Percentiles rank a stretch among this genome's conserved stretches.
These are phyloP conservation scores for Phaeoacremonium minimum DNA, from an alignment of 2,329 filamentous ascomycete species.

Conservation along the genomic window DNA sequence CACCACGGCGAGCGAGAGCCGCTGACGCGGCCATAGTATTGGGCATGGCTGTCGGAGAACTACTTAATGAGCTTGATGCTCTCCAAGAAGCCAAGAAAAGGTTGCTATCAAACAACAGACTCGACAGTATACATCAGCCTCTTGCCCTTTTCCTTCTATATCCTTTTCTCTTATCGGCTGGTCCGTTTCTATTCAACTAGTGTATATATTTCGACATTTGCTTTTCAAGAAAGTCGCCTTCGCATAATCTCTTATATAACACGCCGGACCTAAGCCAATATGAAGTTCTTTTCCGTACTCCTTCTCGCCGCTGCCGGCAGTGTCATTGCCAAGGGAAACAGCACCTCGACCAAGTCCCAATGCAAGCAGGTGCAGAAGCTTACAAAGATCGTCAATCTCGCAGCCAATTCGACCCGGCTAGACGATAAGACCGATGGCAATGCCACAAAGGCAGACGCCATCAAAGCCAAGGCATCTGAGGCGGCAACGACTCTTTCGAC, in stretches of 20 bases:
- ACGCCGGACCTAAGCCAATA: conserved; percentile 10
- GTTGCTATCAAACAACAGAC: not conserved
- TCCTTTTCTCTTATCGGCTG: not conserved
- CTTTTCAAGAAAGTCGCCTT: not conserved
- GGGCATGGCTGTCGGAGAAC: not conserved
- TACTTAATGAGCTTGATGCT: not conserved
- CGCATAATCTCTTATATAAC: not conserved
- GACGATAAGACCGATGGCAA: conserved; percentile 25
- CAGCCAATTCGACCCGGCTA: conserved; percentile 29
- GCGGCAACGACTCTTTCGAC: conserved; percentile 21
- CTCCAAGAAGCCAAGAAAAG: not conserved
- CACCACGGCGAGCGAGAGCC: not conserved
- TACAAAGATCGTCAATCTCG: conserved; percentile 22
- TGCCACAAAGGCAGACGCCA: conserved; percentile 25
- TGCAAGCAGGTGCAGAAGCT: conserved; percentile 25
- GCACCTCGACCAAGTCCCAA: conserved; percentile 21
- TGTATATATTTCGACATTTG: not conserved
- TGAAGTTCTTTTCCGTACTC: conserved; percentile 15
- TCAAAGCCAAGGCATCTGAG: conserved; percentile 29
- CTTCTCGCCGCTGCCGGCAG: conserved; percentile 13
- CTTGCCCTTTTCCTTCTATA: not conserved
- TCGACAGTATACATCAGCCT: not conserved
- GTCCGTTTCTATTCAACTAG: not conserved
- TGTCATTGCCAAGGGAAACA: conserved; percentile 21
- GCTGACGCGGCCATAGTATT: not conserved